These are phyloP conservation scores for Lactarius deliciosus DNA, from an alignment of 768 basidiomycete genomes.

Conservation along the genomic window DNA sequence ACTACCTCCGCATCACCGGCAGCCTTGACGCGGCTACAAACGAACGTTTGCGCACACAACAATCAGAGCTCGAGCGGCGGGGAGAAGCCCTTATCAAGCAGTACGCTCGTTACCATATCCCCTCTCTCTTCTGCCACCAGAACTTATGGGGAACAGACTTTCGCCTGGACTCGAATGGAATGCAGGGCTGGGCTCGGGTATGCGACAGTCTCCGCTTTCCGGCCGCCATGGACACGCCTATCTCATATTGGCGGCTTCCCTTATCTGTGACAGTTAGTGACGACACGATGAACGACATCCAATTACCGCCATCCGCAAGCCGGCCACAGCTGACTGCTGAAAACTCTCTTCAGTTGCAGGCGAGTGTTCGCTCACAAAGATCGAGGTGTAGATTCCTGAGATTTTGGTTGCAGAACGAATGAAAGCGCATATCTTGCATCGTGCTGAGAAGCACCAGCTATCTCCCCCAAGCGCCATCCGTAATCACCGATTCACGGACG, in stretches of 20 bases:
- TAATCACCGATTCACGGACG: not conserved
- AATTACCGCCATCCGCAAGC: not conserved
- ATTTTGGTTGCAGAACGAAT: not conserved
- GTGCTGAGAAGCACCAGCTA: not conserved
- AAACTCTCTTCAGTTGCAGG: slow-evolving; percentile 18
- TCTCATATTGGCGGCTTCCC: not conserved
- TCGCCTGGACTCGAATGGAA: slow-evolving; percentile 20
- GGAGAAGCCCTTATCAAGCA: slow-evolving; percentile 18
- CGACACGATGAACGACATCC: not conserved
- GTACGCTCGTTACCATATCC: not conserved
- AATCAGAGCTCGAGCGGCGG: slow-evolving; percentile 15
- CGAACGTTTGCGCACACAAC: slow-evolving; percentile 12
- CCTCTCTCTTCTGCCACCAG: not conserved
- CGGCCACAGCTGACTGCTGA: not conserved
- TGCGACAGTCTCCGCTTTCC: not conserved
- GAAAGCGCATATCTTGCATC: not conserved
- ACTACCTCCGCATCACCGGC: slow-evolving; percentile 15
- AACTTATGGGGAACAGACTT: slow-evolving; percentile 12
- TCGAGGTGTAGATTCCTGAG: not conserved
- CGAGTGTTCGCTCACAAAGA: not conserved
- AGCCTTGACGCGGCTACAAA: slow-evolving; percentile 4
- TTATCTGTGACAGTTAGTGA: not conserved
- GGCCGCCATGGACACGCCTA: not conserved
- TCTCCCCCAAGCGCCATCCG: not conserved
- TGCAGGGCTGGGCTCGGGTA: not conserved